phyloP scores from a whole-genome alignment of 2,329 filamentous ascomycete genomes.

The Penicillium sp. region DNA sequence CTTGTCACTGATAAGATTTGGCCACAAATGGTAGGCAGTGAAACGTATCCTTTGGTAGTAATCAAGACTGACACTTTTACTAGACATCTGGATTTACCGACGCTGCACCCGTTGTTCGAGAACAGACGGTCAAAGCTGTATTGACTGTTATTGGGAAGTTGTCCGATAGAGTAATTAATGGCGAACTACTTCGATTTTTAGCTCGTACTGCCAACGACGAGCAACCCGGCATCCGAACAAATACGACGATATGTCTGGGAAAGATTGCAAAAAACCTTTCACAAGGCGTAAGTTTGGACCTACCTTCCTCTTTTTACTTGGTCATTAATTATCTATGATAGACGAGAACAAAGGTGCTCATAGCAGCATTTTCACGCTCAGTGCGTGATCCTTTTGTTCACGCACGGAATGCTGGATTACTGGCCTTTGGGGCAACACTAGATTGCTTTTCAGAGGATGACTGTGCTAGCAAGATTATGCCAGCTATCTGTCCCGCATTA shows the following conservation, averaged over 20 bases:
- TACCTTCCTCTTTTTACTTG: neutral
- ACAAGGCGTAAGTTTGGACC: constrained; percentile 42
- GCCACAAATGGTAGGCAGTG: constrained; percentile 70
- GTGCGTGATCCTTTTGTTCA: constrained; percentile 93
- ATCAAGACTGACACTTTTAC: neutral
- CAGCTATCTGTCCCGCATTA: constrained; percentile 75
- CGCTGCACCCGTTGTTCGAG: constrained; percentile 80
- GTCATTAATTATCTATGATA: constrained; percentile 30
- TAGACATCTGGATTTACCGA: constrained; percentile 94
- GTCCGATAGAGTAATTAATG: constrained; percentile 88
- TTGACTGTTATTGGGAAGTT: constrained; percentile 82
- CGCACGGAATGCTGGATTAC: constrained; percentile 80
- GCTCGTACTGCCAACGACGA: constrained; percentile 97
- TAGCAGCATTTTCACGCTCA: constrained; percentile 85
- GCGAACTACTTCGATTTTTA: constrained; percentile 82
- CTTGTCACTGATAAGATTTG: constrained; percentile 96
- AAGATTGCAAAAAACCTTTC: constrained; percentile 92
- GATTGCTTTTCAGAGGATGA: constrained; percentile 90
- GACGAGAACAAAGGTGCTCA: constrained; percentile 82
- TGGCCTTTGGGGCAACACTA: constrained; percentile 78
- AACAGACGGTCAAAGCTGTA: constrained; percentile 94
- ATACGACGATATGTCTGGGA: constrained; percentile 94
- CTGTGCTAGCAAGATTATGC: constrained; percentile 76
- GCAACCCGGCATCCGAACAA: constrained; percentile 93
- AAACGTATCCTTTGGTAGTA: neutral